Evolutionary conservation across 2,329 filamentous ascomycete species (phyloP).

Genomic region (Neonectria punicea): DNA sequence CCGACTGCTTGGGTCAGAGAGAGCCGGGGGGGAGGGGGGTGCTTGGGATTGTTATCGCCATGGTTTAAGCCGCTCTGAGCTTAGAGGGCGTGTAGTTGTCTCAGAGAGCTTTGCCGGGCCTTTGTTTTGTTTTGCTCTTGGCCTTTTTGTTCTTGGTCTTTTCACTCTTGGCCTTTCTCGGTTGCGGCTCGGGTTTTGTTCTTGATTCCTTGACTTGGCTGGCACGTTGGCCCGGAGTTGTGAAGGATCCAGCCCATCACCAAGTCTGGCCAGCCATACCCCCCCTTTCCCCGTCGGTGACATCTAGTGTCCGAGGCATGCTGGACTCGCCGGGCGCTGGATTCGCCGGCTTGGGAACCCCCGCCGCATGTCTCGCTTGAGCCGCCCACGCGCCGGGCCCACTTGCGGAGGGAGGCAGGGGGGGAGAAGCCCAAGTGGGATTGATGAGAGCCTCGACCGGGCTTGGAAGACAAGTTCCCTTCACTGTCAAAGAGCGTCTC

Average conservation of each 20-base stretch:
- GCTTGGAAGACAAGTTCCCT: slow-evolving; percentile 2
- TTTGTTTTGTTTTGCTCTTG: not conserved
- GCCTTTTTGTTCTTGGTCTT: too few relatives aligned
- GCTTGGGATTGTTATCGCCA: slow-evolving; percentile 26
- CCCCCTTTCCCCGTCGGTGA: not conserved
- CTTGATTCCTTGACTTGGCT: not conserved
- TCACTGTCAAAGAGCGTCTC: not conserved
- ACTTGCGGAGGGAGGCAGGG: slow-evolving; percentile 13
- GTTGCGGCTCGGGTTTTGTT: not conserved
- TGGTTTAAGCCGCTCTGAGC: slow-evolving; percentile 37
- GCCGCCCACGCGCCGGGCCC: slow-evolving; percentile 29
- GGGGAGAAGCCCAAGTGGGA: not conserved
- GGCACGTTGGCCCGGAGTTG: not conserved
- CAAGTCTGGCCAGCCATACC: too few relatives aligned
- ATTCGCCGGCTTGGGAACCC: slow-evolving; percentile 12
- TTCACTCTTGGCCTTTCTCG: not conserved
- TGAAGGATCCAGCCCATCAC: not conserved
- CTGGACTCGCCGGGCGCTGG: slow-evolving; percentile 7
- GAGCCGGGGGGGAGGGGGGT: slow-evolving; percentile 26
- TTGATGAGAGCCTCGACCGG: slow-evolving; percentile 12
- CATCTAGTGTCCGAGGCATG: not conserved
- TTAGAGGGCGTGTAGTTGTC: slow-evolving; percentile 15
- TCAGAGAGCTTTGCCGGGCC: not conserved
- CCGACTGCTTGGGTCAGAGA: slow-evolving; percentile 43
- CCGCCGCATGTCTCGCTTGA: slow-evolving; percentile 32